Evolutionary conservation across 768 basidiomycete genomes (phyloP), one percentile per base, ranked within the genome.

Genomic region (Hericium erinaceus): DNA sequence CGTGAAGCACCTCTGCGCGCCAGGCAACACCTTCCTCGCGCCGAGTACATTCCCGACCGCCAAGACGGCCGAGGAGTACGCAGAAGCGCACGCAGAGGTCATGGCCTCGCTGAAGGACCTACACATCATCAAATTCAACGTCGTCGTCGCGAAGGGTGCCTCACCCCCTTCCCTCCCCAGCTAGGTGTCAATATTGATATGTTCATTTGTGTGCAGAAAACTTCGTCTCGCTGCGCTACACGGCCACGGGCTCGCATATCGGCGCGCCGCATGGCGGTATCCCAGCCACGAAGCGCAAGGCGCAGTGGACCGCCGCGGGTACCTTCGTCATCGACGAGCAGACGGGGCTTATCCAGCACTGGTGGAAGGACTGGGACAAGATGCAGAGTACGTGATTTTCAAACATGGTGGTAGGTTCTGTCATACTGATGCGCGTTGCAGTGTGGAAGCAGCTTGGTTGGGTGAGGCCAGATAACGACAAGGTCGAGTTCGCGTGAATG

Each of bases 321-420:
- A 62, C 57, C 53, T 62, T 62, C 52, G 56, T 58, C 11, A 40
- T 61, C 16, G 61, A 61, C 46, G 58, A 61, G 20, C 8, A 54
- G 50, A 59, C 54, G 16, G 61, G 58, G 11, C 13, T 54, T n/a
- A 62, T 62, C 44, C 51, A 57, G 56, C 61, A 62, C 28, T 62
- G 61, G 61, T 62, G 61, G 61, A 62, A 59, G 56, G 58, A 59
- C 46, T 59, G 61, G 61, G 61, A 62, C 48, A 62, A 62, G 58
- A 59, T 62, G 61, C 55, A 57, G 52, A 62, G 61, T 62, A 39
- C 13, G 58, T 59, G 13, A 26, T 7, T 22, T 6, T 39, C 37
- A 48, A 24, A 26, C n/a, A 6, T 24, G n/a, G 3, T 4, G 28
- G 20, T 40, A 39, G 38, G 13, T 61, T 33, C 28, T 7, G n/a